Conservation (phyloP, 176 grass and related monocot species). For the Oryza glaberrima region DNA sequence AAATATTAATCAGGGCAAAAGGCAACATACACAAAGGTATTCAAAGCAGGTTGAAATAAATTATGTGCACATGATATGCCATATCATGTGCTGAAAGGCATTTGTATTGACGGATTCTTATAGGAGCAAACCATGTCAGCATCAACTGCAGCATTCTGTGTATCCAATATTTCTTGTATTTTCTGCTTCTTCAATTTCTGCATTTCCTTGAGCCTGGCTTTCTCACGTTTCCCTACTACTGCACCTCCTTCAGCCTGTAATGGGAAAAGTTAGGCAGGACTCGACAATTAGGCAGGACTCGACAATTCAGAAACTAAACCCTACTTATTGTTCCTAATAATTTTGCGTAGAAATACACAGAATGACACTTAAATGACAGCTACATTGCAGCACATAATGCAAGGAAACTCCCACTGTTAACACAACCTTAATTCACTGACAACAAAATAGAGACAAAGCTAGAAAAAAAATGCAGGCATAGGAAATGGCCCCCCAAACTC, state of each 20-base stretch:
- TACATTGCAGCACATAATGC: not conserved
- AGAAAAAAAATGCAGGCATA: not conserved
- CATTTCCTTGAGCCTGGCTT: conserved; percentile 70
- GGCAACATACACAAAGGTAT: not conserved
- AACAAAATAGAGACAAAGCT: not conserved
- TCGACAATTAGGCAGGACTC: not conserved
- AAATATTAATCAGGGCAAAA: conserved; percentile 27
- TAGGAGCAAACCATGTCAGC: conserved; percentile 70
- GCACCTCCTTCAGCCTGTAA: conserved; percentile 51
- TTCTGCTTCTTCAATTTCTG: conserved; percentile 83
- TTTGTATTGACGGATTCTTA: not conserved
- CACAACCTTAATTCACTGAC: conserved; percentile 3
- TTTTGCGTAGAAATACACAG: not conserved
- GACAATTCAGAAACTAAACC: not conserved
- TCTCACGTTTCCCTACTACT: conserved; percentile 74
- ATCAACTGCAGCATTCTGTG: conserved; percentile 87
- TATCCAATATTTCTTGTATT: conserved; percentile 73
- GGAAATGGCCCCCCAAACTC: not conserved
- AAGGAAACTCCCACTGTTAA: not conserved
- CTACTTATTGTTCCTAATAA: not conserved
- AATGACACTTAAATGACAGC: not conserved
- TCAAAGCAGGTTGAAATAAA: not conserved
- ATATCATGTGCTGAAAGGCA: not conserved
- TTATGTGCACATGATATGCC: not conserved
- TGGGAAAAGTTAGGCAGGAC: not conserved